Evolutionary conservation across 495 filamentous ascomycete genomes (phyloP).

Genomic region (Penicillium alfredii): DNA sequence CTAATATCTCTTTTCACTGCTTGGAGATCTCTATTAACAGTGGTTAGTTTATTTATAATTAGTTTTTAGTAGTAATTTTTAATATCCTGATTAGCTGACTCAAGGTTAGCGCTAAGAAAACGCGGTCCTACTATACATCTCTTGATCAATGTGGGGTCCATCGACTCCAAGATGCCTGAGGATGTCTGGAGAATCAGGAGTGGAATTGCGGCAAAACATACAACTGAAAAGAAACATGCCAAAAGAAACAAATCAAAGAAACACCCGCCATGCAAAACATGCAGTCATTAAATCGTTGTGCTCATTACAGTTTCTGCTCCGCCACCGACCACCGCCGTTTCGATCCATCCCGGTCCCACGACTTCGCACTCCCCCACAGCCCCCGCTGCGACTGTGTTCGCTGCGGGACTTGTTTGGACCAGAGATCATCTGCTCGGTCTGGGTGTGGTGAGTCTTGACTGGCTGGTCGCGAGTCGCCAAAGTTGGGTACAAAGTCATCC

Average conservation of each 20-base stretch:
- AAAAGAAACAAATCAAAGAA: conserved; percentile 1
- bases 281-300: conserved; percentile 2
- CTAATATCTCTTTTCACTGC: too few relatives aligned
- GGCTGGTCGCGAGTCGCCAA: conserved; percentile 21
- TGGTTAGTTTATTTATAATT: too few relatives aligned
- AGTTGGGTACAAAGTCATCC: conserved; percentile 36
- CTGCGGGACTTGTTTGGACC: conserved; percentile 28
- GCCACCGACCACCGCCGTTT: conserved; percentile 43
- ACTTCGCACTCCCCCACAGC: conserved; percentile 38
- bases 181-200: too few relatives aligned
- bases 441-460: conserved; percentile 14
- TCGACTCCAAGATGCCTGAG: conserved; percentile 2
- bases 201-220: too few relatives aligned
- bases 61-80: too few relatives aligned
- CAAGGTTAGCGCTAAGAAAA: too few relatives aligned
- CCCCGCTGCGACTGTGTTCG: conserved; percentile 36
- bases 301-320: conserved; percentile 32
- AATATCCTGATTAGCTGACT: too few relatives aligned
- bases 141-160: conserved; percentile 15
- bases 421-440: conserved; percentile 7
- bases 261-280: background rate
- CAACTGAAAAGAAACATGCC: conserved; percentile 2
- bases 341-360: conserved; percentile 17
- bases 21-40: too few relatives aligned
- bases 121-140: too few relatives aligned